Percentiles rank a stretch among this genome's conserved stretches.
These are phyloP conservation scores for Candida anutae DNA, from an alignment of 1,139 yeast genomes.

Conservation along the genomic window DNA sequence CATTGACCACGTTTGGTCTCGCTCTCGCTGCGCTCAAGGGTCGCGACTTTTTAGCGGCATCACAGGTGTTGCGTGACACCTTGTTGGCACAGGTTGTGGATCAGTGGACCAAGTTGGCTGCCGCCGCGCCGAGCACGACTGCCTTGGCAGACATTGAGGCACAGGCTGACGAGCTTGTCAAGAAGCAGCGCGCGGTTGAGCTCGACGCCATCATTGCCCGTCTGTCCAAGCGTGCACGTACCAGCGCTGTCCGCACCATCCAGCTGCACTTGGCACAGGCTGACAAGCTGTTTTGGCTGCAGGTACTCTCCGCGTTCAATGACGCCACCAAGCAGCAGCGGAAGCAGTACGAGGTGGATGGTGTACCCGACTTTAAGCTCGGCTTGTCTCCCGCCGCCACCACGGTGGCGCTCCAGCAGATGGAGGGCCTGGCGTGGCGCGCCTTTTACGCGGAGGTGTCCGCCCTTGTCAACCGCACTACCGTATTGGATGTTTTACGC, in stretches of 20 bases:
- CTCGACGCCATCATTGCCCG: constrained; percentile 29
- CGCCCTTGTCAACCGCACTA: constrained; percentile 54
- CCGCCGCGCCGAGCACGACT: constrained; percentile 3
- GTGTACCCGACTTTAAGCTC: constrained; percentile 49
- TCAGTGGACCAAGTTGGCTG: neutral
- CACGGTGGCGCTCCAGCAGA: constrained; percentile 26
- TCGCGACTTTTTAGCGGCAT: constrained; percentile 3
- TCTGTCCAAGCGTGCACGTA: constrained; percentile 31
- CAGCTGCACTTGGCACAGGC: constrained; percentile 38
- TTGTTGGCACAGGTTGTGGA: neutral
- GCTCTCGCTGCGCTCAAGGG: constrained; percentile 5
- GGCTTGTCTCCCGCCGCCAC: too few relatives aligned
- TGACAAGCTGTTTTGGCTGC: constrained; percentile 23
- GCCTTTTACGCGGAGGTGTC: constrained; percentile 51
- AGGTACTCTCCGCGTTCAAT: too few relatives aligned
- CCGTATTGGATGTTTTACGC: constrained; percentile 47
- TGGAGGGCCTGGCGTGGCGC: constrained; percentile 58
- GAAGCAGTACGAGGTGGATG: constrained; percentile 16
- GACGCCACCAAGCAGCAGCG: too few relatives aligned
- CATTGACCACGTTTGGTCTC: constrained; percentile 3
- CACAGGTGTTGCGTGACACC: too few relatives aligned
- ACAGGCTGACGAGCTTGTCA: constrained; percentile 16
- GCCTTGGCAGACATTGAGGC: constrained; percentile 17
- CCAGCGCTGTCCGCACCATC: constrained; percentile 32
- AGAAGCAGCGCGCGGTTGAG: constrained; percentile 40